These are phyloP conservation scores for Coemansia guatemalensis DNA, from an alignment of 192 early-diverging fungal species.

Conservation along the genomic window DNA sequence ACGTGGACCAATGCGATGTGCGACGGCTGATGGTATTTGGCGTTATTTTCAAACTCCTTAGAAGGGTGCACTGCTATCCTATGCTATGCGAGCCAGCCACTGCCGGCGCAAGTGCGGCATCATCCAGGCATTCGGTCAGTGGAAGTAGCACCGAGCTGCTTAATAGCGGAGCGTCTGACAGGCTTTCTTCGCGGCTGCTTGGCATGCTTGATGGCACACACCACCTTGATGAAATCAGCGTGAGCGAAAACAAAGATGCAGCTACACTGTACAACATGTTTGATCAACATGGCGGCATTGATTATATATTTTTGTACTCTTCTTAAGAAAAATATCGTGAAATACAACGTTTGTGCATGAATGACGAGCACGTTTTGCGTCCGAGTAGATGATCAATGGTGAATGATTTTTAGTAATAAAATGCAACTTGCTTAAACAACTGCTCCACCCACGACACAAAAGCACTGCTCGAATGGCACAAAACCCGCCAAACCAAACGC, in stretches of 20 bases:
- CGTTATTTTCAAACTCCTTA: conserved; percentile 77
- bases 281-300: conserved; percentile 26
- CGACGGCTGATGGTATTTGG: conserved; percentile 92
- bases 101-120: neutral
- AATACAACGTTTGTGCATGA: too few species aligned
- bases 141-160: conserved; percentile 1
- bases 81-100: conserved; percentile 14
- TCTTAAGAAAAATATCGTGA: too few species aligned
- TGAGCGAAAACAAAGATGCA: conserved; percentile 21
- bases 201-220: conserved; percentile 46
- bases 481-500: too few species aligned
- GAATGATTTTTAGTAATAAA: too few species aligned
- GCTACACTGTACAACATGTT: conserved; percentile 19
- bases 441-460: too few species aligned
- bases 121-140: neutral
- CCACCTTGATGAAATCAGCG: conserved; percentile 49
- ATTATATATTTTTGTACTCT: conserved; percentile 37
- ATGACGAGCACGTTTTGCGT: too few species aligned
- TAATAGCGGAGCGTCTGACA: neutral
- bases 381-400: too few species aligned
- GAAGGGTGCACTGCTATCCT: conserved; percentile 92
- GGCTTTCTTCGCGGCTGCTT: conserved; percentile 2
- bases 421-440: too few species aligned
- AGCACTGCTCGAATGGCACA: too few species aligned
- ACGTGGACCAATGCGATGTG: conserved; percentile 72